Base-by-base conservation (phyloP, 176 grass and related monocot genomes). In the Carex myosuroides region DNA sequence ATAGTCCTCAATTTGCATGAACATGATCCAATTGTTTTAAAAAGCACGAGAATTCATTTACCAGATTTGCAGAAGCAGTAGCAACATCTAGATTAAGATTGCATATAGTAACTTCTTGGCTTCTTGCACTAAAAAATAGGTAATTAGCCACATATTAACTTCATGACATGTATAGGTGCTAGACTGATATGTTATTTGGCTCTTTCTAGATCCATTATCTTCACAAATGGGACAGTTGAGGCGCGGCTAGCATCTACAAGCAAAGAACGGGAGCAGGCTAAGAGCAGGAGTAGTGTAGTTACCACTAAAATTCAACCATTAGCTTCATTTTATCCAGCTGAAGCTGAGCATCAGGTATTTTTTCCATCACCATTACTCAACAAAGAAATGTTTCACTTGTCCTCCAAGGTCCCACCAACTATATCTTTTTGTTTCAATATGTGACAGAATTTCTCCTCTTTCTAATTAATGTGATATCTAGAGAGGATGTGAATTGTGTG, bases 321-420 rank as follows among this genome's bases (percentile, higher is more conserved):
- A 14, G 88, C 87, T 18, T 53, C 73, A 64, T 98, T 95, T 87
- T 93, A 95, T 91, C 86, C 76, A 48, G 92, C 95, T 83, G 95
- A 98, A 95, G 63, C 89, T 76, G 95, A 92, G 64, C 96, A 98
- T 91, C 96, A 98, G 92, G 96, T 98, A 90, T 10, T 73, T 82
- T 57, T 78, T 78, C 2, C 9, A 48, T 5, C 13, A 24, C 42
- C 18, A 13, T 73, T 73, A 73, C 50, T 46, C 68, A n/a, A 44
- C 3, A 8, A 73, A 22, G 17, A 71, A 52, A 24, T 13, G 24
- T 73, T 77, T 55, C 6, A 32, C 52, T 56, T 26, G 18, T 32
- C 6, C 5, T 78, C 48, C 16, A 77, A 29, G 46, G 73, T 78
- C 24, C 52, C 16, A 16, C 13, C 48, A 13, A 30, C 17, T 77